These are phyloP conservation scores for Sporothrix mexicana DNA, from an alignment of 2,329 filamentous ascomycete genomes.

Conservation along the genomic window DNA sequence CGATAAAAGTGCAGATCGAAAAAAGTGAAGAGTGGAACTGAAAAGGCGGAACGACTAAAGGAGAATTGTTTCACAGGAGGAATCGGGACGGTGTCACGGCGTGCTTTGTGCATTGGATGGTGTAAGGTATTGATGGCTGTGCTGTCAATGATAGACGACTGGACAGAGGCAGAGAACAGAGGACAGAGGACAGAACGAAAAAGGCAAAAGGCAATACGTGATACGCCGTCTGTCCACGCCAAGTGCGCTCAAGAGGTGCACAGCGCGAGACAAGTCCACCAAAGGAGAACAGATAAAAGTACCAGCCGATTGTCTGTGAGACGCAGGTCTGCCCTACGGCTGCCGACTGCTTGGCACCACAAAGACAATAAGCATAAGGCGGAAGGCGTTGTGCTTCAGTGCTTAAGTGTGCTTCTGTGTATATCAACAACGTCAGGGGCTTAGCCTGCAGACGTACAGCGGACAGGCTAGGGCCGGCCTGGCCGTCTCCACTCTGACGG, in stretches of 20 bases:
- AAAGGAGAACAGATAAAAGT: background rate
- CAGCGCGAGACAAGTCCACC: background rate
- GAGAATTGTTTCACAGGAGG: background rate
- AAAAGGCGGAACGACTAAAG: background rate
- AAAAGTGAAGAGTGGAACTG: no score
- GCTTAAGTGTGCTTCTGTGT: no score
- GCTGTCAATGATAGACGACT: background rate
- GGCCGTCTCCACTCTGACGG: background rate
- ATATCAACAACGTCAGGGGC: background rate
- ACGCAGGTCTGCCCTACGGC: background rate
- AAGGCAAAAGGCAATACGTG: background rate
- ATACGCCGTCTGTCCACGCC: no score
- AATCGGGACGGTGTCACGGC: background rate
- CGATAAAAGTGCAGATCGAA: no score
- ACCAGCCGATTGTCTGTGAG: no score
- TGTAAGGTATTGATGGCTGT: conserved; percentile 2
- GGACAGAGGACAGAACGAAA: background rate
- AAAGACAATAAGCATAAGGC: background rate
- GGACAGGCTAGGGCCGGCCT: no score
- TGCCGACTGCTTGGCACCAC: background rate
- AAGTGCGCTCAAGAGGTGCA: background rate
- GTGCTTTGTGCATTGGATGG: background rate
- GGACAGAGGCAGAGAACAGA: background rate
- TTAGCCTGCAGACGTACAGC: background rate
- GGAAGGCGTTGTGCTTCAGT: background rate